Base-by-base conservation (phyloP, 805 yeast genomes). In the Yarrowia osloensis region DNA sequence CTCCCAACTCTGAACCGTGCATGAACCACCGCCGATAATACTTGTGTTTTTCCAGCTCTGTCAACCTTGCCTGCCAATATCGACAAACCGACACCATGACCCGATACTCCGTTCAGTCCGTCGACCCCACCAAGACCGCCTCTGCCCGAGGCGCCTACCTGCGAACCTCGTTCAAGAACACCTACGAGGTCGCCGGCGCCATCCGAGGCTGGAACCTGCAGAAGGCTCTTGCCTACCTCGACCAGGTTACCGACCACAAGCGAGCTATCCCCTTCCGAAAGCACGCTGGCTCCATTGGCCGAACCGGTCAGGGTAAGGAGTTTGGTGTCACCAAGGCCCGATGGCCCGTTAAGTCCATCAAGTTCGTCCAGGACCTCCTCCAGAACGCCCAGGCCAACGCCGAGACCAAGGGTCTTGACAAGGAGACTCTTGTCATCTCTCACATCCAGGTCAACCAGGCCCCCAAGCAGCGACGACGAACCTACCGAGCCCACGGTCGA, bases 401-500 rank as follows among this genome's bases (percentile, higher is more conserved):
- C 82, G 98, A 93, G 82, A 87, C 97, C 77, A 95, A 95, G 88
- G 99, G 99, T 79, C 91, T 95, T 84, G 98, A 95, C 82, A 87
- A 90, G 77, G 86, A 96, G 77, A 91, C 90, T 82, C 90, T 95
- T 81, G 89, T 89, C 85, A 87, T 95, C 80, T 88, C 96, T 76
- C 98, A 95, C 90, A 94, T 95, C 81, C 99, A 95, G 88, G 99
- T 94, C 80, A 95, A 95, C 96, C 97, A 92, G 83, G 99, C 99
- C 79, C 99, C 99, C 85, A 92, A 92, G 86, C 96, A 91, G 86
- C 95, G 98, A 88, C 94, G 99, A 88, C 92, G 99, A 87, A 95
- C 99, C 80, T 95, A 86, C 97, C 93, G 99, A 89, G 99, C 99
- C 79, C 98, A 94, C 89, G 99, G 99, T 90, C 95, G 99, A 89